Percentiles rank a stretch among this genome's conserved stretches.
Evolutionary conservation across 2,329 filamentous ascomycete species (phyloP).

Genomic region (Fusarium concolor): DNA sequence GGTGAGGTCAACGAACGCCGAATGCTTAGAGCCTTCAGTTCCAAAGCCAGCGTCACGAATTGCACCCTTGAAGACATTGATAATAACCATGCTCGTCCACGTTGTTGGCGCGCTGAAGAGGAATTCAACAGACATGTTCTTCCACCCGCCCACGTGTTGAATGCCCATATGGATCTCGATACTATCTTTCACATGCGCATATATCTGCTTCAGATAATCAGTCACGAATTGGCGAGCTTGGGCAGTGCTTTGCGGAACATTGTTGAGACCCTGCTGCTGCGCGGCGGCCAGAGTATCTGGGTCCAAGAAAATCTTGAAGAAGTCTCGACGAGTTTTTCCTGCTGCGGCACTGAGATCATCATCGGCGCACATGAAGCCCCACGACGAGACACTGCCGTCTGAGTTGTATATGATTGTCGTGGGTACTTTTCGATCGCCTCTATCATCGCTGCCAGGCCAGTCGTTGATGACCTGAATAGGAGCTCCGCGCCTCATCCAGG

Average conservation of each 20-base stretch:
- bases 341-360: conserved; percentile 47
- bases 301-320: conserved; percentile 69
- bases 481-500: conserved; percentile 53
- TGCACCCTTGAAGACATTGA: conserved; percentile 63
- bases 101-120: conserved; percentile 69
- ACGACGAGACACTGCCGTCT: conserved; percentile 58
- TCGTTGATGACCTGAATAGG: conserved; percentile 61
- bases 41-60: conserved; percentile 63
- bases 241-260: conserved; percentile 54
- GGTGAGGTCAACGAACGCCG: conserved; percentile 58
- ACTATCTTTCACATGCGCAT: conserved; percentile 60
- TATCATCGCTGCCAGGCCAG: conserved; percentile 65
- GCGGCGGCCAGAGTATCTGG: conserved; percentile 56
- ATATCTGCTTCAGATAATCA: conserved; percentile 63
- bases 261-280: conserved; percentile 57
- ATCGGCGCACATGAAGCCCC: conserved; percentile 65
- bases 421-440: conserved; percentile 66
- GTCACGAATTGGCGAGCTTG: conserved; percentile 61
- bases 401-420: conserved; percentile 62
- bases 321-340: conserved; percentile 56
- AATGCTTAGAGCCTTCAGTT: conserved; percentile 52
- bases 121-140: conserved; percentile 61
- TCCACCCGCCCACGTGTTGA: conserved; percentile 55
- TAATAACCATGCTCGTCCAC: conserved; percentile 62
- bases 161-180: conserved; percentile 56